Percentiles rank a stretch among this genome's conserved stretches.
Conservation (phyloP, 192 early-diverging fungal genomes). For the Umbelopsis sp. region DNA sequence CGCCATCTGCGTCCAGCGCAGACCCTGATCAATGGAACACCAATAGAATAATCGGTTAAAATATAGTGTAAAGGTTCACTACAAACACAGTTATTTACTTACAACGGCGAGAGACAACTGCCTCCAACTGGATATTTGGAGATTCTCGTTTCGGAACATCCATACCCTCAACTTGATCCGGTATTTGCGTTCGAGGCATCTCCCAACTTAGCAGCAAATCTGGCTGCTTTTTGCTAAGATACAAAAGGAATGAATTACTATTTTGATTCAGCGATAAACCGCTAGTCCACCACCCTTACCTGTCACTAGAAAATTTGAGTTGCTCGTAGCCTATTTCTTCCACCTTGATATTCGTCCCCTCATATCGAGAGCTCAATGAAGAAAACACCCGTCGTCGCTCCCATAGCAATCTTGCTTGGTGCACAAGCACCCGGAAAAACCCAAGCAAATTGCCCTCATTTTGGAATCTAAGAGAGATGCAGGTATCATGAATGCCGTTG, state of each 20-base stretch:
- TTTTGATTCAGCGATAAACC: background rate
- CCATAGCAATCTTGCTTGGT: conserved; percentile 21
- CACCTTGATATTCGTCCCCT: background rate
- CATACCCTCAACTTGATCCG: conserved; percentile 9
- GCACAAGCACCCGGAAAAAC: conserved; percentile 28
- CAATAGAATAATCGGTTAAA: no score
- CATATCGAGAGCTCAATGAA: conserved; percentile 2
- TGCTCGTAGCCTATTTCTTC: conserved; percentile 11
- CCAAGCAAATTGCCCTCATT: conserved; percentile 22
- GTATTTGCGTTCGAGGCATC: conserved; percentile 10
- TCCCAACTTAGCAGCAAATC: conserved; percentile 10
- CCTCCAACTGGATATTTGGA: conserved; percentile 3
- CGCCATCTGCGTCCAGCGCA: conserved; percentile 16
- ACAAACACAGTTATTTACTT: no score
- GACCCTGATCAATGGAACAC: background rate
- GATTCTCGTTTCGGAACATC: background rate
- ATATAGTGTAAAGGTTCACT: no score
- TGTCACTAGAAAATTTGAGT: background rate
- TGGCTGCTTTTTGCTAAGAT: background rate
- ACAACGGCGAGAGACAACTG: background rate
- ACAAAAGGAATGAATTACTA: no score
- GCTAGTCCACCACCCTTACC: background rate
- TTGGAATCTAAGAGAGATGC: conserved; percentile 14
- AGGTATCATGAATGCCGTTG: background rate
- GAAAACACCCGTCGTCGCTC: conserved; percentile 16